phyloP scores from a whole-genome alignment of 2,329 filamentous ascomycete species.

The Zasmidium angulare region DNA sequence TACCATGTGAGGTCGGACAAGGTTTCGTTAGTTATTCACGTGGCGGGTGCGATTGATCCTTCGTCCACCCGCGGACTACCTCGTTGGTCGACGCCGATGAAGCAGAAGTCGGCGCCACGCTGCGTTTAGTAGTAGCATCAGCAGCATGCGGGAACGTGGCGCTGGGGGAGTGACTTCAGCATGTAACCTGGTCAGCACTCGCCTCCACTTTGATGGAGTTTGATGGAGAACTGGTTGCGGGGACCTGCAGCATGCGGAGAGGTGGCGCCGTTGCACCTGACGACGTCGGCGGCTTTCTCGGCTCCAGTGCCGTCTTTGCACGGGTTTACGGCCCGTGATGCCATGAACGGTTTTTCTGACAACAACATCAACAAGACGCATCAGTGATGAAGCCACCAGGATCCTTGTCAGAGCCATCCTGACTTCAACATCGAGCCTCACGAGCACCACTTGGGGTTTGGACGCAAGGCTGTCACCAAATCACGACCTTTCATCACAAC shows the following conservation, averaged over 20 bases:
- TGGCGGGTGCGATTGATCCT: background rate
- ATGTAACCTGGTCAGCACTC: background rate
- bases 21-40: background rate
- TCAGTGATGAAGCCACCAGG: too few relatives aligned
- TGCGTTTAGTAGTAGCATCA: background rate
- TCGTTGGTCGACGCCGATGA: background rate
- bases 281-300: background rate
- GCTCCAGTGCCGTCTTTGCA: background rate
- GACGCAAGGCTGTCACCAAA: too few relatives aligned
- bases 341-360: too few relatives aligned
- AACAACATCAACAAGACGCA: too few relatives aligned
- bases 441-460: too few relatives aligned
- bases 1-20: background rate
- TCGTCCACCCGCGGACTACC: background rate
- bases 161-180: background rate
- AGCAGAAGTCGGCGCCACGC: background rate
- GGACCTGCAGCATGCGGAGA: background rate
- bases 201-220: background rate
- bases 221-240: background rate
- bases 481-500: too few relatives aligned
- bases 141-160: background rate
- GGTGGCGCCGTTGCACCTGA: background rate
- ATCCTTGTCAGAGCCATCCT: too few relatives aligned
- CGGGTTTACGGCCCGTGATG: background rate
- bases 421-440: too few relatives aligned